These are phyloP conservation scores for Ilex aquifolium DNA, from an alignment of 257 asterid species.

Conservation along the genomic window DNA sequence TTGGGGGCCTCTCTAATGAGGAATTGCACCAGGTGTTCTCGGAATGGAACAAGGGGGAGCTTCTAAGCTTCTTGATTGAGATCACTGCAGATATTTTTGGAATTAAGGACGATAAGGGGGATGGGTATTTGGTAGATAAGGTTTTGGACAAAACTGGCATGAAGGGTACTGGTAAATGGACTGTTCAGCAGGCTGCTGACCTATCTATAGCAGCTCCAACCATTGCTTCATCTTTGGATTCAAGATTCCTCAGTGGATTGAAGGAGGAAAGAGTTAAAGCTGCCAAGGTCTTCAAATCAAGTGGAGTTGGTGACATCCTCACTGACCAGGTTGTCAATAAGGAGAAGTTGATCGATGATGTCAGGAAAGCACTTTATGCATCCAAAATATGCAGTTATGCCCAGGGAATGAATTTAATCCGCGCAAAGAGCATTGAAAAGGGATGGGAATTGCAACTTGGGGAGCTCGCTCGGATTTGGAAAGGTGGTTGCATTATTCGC, in stretches of 20 bases:
- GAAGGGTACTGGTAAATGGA: slow-evolving; percentile 5
- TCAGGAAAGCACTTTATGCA: slow-evolving; percentile 1
- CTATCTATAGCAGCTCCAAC: background rate
- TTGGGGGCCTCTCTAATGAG: slow-evolving; percentile 1
- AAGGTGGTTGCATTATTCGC: slow-evolving; percentile 2
- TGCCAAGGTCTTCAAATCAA: background rate
- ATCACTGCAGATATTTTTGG: slow-evolving; percentile 2
- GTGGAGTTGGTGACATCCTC: background rate
- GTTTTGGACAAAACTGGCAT: slow-evolving; percentile 2
- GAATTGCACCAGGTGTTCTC: background rate
- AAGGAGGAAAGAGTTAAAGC: slow-evolving; percentile 3
- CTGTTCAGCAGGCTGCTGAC: slow-evolving; percentile 1
- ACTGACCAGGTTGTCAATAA: background rate
- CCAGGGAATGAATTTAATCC: slow-evolving; percentile 1
- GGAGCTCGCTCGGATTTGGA: slow-evolving; percentile 1
- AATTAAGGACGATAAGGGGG: slow-evolving; percentile 1
- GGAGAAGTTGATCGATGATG: background rate
- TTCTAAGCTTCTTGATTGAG: background rate
- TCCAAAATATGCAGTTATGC: slow-evolving; percentile 3
- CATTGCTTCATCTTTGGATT: background rate
- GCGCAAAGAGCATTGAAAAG: slow-evolving; percentile 1
- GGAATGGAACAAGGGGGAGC: slow-evolving; percentile 3
- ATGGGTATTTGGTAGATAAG: slow-evolving; percentile 3
- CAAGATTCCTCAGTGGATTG: slow-evolving; percentile 1
- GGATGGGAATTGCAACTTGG: background rate